Conservation (phyloP, 768 basidiomycete genomes). For the Boletus rubropictus region DNA sequence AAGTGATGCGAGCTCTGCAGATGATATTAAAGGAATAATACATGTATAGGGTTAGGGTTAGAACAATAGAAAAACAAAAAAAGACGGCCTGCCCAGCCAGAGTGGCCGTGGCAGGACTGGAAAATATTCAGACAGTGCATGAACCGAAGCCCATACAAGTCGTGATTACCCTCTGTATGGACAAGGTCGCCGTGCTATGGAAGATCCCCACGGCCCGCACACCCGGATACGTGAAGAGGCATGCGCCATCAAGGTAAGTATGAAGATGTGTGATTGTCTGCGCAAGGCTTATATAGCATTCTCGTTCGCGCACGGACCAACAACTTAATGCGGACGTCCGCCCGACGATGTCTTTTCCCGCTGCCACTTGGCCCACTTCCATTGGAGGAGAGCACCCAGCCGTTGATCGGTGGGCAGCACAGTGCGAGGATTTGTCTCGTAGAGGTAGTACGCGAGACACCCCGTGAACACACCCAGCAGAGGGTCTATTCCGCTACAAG, state of each 20-base stretch:
- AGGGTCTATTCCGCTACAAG: slow-evolving; percentile 57
- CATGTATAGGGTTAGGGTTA: slow-evolving; percentile 27
- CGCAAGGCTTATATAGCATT: slow-evolving; percentile 9
- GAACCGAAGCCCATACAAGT: slow-evolving; percentile 59
- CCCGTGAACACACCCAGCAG: slow-evolving; percentile 76
- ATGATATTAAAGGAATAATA: slow-evolving; percentile 27
- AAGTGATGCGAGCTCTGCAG: slow-evolving; percentile 45
- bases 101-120: slow-evolving; percentile 60
- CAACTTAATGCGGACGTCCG: too few relatives aligned
- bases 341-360: slow-evolving; percentile 4
- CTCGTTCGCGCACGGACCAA: slow-evolving; percentile 23
- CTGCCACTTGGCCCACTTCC: slow-evolving; percentile 57
- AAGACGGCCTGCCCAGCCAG: slow-evolving; percentile 43
- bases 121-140: slow-evolving; percentile 80
- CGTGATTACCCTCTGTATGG: slow-evolving; percentile 39
- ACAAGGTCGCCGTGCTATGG: slow-evolving; percentile 55
- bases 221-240: slow-evolving; percentile 47
- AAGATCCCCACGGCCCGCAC: slow-evolving; percentile 50
- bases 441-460: slow-evolving; percentile 68
- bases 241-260: slow-evolving; percentile 61
- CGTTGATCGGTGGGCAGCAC: slow-evolving; percentile 52
- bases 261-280: slow-evolving; percentile 18
- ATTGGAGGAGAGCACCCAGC: slow-evolving; percentile 48
- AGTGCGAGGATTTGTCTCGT: slow-evolving; percentile 75
- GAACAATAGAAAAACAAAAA: slow-evolving; percentile 18